Evolutionary conservation across 148 eudicot species (phyloP).

Genomic region (Rhododendron griersonianum): DNA sequence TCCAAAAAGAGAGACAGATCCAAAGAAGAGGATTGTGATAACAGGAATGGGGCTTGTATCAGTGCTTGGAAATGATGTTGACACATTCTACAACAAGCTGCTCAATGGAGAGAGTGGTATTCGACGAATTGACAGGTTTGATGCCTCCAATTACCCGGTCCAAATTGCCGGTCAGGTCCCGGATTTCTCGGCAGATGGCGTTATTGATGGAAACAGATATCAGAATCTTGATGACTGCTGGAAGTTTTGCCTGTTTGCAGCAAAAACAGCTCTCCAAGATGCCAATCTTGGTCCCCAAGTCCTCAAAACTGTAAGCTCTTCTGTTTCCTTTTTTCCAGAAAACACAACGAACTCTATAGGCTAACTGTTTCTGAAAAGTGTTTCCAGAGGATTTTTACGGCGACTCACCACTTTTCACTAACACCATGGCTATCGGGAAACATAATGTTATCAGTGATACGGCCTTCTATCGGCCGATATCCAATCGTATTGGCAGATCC

Average conservation of each 20-base stretch:
- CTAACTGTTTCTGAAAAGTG: neutral
- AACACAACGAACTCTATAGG: neutral
- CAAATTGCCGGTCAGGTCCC: conserved; percentile 19
- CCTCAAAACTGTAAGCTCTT: conserved; percentile 16
- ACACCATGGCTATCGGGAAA: too few relatives aligned
- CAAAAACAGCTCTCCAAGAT: conserved; percentile 21
- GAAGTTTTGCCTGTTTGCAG: conserved; percentile 22
- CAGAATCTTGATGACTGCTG: conserved; percentile 15
- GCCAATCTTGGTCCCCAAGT: conserved; percentile 23
- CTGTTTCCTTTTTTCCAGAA: neutral
- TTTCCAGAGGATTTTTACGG: neutral
- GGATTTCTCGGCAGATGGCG: conserved; percentile 16
- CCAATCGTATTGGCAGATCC: neutral
- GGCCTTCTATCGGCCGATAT: too few relatives aligned
- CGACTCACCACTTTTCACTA: neutral
- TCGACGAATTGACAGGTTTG: conserved; percentile 10
- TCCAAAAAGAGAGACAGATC: conserved; percentile 26
- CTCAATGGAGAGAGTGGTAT: conserved; percentile 24
- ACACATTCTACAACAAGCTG: conserved; percentile 17
- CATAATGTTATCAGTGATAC: too few relatives aligned
- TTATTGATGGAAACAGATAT: conserved; percentile 1
- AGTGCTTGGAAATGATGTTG: conserved; percentile 21
- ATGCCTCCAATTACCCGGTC: conserved; percentile 15
- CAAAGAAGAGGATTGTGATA: conserved; percentile 25
- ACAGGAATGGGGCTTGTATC: conserved; percentile 31